These are phyloP conservation scores for Pugionium cornutum DNA, from an alignment of 345 rosid genomes.

Conservation along the genomic window DNA sequence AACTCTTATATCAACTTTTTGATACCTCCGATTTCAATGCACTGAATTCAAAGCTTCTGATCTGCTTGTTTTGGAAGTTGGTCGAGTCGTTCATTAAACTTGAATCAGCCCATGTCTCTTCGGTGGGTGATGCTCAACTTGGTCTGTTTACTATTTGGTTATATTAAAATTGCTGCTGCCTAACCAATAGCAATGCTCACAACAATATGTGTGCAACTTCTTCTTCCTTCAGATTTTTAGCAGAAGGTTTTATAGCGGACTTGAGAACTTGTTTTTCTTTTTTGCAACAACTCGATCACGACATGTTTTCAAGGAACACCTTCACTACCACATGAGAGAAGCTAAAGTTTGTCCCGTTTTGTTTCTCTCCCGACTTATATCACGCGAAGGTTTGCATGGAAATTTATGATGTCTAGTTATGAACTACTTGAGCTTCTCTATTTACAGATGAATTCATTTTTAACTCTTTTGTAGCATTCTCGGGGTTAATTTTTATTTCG, in stretches of 20 bases:
- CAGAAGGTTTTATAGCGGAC: conserved; percentile 45
- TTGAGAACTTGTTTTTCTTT: conserved; percentile 61
- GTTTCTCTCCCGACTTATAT: conserved; percentile 62
- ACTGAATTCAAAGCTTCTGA: conserved; percentile 52
- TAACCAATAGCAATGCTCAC: conserved; percentile 12
- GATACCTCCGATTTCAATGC: conserved; percentile 48
- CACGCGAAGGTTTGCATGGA: conserved; percentile 61
- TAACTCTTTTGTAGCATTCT: conserved; percentile 18
- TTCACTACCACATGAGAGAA: conserved; percentile 54
- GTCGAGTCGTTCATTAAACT: conserved; percentile 49
- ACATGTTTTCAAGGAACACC: conserved; percentile 66
- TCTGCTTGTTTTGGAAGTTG: conserved; percentile 72
- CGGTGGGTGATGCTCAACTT: conserved; percentile 51
- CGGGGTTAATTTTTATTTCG: background rate
- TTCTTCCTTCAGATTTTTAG: conserved; percentile 50
- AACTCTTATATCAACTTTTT: conserved; percentile 56
- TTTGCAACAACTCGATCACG: conserved; percentile 55
- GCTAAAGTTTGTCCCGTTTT: conserved; percentile 64
- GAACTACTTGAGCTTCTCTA: conserved; percentile 15
- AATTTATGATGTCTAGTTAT: background rate
- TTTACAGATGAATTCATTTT: conserved; percentile 10
- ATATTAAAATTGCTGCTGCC: conserved; percentile 28
- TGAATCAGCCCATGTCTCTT: conserved; percentile 40
- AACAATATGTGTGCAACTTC: conserved; percentile 23
- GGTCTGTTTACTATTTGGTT: conserved; percentile 18